These are phyloP conservation scores for Coriaria nepalensis DNA, from an alignment of 306 rosid species.

Conservation along the genomic window DNA sequence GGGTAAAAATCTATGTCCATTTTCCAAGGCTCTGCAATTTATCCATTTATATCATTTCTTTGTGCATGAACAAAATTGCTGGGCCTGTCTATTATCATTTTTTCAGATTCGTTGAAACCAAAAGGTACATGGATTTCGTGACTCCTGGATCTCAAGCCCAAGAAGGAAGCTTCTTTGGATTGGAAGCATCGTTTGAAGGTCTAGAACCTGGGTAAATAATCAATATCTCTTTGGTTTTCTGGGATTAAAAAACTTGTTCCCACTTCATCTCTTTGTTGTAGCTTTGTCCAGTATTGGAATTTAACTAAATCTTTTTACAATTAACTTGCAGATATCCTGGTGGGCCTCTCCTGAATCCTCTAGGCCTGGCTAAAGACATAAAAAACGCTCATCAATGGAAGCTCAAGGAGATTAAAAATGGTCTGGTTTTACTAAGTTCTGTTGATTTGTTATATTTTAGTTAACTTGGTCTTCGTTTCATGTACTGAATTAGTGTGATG, in stretches of 20 bases:
- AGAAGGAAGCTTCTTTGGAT: constrained; percentile 63
- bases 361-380: constrained; percentile 76
- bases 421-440: constrained; percentile 17
- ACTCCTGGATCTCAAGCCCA: constrained; percentile 90
- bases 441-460: too few relatives aligned
- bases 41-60: not conserved
- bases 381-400: constrained; percentile 63
- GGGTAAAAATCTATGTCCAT: constrained; percentile 31
- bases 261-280: too few relatives aligned
- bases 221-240: not conserved
- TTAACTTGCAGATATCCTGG: constrained; percentile 55
- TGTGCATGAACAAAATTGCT: not conserved
- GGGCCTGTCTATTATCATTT: constrained; percentile 12
- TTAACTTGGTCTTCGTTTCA: too few relatives aligned
- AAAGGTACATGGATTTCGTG: constrained; percentile 79
- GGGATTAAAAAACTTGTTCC: too few relatives aligned
- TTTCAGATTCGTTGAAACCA: constrained; percentile 71
- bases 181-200: constrained; percentile 67
- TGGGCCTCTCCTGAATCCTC: constrained; percentile 77
- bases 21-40: not conserved
- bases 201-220: constrained; percentile 77
- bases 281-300: too few relatives aligned
- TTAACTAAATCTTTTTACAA: not conserved
- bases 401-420: constrained; percentile 88
- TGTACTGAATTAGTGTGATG: not conserved